These are phyloP conservation scores for Fusarium chuoi DNA, from an alignment of 2,329 filamentous ascomycete species.

Conservation along the genomic window DNA sequence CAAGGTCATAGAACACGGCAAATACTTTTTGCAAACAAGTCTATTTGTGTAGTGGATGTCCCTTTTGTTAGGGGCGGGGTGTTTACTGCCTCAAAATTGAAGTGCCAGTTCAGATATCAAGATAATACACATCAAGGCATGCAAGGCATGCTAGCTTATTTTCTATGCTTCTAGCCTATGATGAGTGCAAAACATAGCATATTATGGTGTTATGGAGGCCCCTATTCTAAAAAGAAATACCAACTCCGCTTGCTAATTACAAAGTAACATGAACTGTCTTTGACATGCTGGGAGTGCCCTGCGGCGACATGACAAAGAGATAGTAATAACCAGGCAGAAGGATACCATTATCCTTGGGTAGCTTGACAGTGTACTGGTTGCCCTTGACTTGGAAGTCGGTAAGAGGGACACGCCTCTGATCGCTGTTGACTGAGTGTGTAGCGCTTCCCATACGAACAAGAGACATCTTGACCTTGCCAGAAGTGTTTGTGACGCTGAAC, in stretches of 20 bases:
- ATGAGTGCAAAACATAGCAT: accelerated
- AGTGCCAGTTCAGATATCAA: too few species aligned
- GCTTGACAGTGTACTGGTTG: conserved; percentile 49
- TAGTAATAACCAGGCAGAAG: conserved; percentile 64
- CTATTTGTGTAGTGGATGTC: accelerated
- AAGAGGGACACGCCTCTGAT: conserved; percentile 64
- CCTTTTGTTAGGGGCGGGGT: not conserved
- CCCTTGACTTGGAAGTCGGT: conserved; percentile 40
- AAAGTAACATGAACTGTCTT: conserved; percentile 20
- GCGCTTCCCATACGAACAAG: conserved; percentile 60
- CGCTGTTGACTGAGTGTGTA: conserved; percentile 68
- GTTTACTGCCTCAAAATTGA: not conserved
- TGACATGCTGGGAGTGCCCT: conserved; percentile 25
- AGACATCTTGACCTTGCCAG: conserved; percentile 47
- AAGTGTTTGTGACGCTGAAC: conserved; percentile 36
- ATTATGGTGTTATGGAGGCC: accelerated
- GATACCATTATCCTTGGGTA: conserved; percentile 61
- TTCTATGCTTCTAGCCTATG: not conserved
- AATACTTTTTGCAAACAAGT: accelerated
- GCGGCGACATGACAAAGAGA: conserved; percentile 55
- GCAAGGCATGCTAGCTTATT: too few species aligned
- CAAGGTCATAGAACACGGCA: accelerated
- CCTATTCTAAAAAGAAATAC: too few species aligned
- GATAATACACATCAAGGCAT: too few species aligned
- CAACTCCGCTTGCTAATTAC: not conserved